Conservation (phyloP, 2,329 filamentous ascomycete species). For the Fusarium sororula region DNA sequence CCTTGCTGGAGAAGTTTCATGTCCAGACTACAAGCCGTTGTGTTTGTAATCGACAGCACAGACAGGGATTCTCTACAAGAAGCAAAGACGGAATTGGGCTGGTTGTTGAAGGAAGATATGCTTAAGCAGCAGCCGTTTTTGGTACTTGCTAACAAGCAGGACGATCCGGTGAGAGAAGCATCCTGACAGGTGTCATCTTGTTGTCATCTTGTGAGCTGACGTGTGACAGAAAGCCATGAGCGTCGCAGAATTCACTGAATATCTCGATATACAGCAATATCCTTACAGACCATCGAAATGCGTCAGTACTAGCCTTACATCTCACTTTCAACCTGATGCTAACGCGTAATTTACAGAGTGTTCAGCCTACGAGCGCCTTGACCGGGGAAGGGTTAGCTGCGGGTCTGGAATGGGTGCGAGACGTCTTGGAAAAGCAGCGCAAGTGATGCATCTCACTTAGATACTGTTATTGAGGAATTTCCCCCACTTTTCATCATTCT, state of each 20-base stretch:
- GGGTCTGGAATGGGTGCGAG: not conserved
- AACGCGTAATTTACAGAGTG: not conserved
- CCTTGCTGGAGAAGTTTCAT: slow-evolving; percentile 3
- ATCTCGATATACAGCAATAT: not conserved
- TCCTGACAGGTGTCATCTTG: not conserved
- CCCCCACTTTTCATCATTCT: too few relatives aligned
- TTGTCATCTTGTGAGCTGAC: not conserved
- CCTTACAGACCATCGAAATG: not conserved
- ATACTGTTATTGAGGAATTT: fast-evolving
- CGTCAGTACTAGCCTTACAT: not conserved
- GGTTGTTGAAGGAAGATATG: not conserved
- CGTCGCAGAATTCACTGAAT: not conserved
- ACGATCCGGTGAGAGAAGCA: not conserved
- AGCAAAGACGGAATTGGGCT: not conserved
- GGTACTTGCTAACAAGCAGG: slow-evolving; percentile 16
- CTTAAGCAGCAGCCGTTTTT: not conserved
- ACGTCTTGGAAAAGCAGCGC: not conserved
- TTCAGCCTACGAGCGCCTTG: not conserved
- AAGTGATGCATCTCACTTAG: fast-evolving
- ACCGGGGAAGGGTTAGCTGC: not conserved
- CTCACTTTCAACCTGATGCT: fast-evolving
- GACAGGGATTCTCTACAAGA: not conserved
- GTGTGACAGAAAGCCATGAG: not conserved
- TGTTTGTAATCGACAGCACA: slow-evolving; percentile 1
- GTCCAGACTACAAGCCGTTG: not conserved